These are phyloP conservation scores for Luffa aegyptiaca DNA, from an alignment of 306 rosid species.

Conservation along the genomic window DNA sequence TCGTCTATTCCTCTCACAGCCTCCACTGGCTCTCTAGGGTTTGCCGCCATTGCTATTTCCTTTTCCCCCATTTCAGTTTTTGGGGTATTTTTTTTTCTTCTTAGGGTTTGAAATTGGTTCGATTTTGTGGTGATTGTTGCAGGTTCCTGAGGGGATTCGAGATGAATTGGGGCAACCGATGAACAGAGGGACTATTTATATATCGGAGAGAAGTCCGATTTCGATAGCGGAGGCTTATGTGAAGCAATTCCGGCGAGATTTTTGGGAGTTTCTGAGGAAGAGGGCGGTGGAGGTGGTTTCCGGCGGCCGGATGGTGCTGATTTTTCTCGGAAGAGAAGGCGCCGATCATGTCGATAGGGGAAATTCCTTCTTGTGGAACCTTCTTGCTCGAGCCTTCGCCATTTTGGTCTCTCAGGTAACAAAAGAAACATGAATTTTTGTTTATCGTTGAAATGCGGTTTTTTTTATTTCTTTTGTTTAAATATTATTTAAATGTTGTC, in stretches of 20 bases:
- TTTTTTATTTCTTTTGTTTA: background rate
- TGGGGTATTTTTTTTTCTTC: background rate
- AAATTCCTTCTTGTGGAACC: constrained; percentile 72
- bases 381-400: constrained; percentile 52
- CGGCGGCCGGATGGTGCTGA: constrained; percentile 79
- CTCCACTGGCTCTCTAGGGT: constrained; percentile 95
- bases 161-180: constrained; percentile 40
- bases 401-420: constrained; percentile 59
- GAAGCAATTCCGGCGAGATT: constrained; percentile 65
- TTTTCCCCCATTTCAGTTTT: background rate
- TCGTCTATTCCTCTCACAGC: constrained; percentile 69
- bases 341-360: constrained; percentile 67
- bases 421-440: background rate
- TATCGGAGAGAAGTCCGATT: constrained; percentile 53
- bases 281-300: constrained; percentile 55
- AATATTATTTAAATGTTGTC: no score
- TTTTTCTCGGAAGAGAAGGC: constrained; percentile 61
- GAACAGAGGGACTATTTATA: constrained; percentile 64
- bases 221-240: constrained; percentile 52
- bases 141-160: constrained; percentile 67
- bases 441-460: background rate
- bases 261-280: constrained; percentile 46
- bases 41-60: background rate
- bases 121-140: background rate
- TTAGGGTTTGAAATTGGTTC: background rate